These are phyloP conservation scores for Alopecurus myosuroides DNA, from an alignment of 176 grass and related monocot species.

Conservation along the genomic window DNA sequence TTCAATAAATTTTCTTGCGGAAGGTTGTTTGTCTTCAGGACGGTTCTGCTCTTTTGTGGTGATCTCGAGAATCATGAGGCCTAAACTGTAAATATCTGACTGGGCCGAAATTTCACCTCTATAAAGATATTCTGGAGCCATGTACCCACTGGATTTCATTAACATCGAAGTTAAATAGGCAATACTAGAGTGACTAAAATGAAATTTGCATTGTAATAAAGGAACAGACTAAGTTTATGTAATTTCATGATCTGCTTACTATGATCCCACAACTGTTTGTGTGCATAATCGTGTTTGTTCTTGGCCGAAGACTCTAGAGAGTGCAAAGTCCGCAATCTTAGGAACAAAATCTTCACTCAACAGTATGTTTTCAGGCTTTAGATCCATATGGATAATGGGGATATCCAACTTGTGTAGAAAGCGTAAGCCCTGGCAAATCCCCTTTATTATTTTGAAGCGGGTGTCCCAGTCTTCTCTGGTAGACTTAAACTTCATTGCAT, in stretches of 20 bases:
- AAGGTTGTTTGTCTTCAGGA: background rate
- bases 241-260: background rate
- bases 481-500: background rate
- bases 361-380: conserved; percentile 5
- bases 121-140: background rate
- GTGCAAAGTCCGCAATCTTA: conserved; percentile 17
- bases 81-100: background rate
- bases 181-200: background rate
- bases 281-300: conserved; percentile 8
- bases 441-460: conserved; percentile 3
- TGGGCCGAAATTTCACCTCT: background rate
- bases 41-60: background rate
- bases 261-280: conserved; percentile 16
- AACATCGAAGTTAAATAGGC: background rate
- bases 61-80: background rate
- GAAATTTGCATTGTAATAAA: background rate
- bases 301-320: conserved; percentile 5
- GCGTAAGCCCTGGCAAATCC: background rate
- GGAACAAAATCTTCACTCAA: background rate
- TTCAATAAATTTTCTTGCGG: background rate
- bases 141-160: background rate
- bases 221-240: background rate
- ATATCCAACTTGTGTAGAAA: background rate
- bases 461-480: background rate
- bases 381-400: conserved; percentile 1